phyloP scores from a whole-genome alignment of 768 basidiomycete genomes.

The Rhizopogon vesiculosus region DNA sequence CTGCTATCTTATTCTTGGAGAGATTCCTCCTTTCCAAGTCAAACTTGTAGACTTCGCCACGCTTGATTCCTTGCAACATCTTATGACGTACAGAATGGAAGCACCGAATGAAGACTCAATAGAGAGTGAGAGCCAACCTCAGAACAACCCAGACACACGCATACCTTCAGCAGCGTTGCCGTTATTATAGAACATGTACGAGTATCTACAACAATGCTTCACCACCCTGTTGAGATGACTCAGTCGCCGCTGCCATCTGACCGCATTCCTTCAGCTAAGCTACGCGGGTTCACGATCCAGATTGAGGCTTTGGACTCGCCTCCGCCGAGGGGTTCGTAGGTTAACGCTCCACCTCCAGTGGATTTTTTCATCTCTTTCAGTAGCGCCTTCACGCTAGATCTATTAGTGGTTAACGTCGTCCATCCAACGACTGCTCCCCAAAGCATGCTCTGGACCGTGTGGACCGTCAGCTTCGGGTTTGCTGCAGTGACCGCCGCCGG shows the following conservation, averaged over 20 bases:
- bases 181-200: too few relatives aligned
- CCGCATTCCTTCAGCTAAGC: constrained; percentile 62
- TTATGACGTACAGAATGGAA: background rate
- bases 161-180: too few relatives aligned
- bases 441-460: constrained; percentile 72
- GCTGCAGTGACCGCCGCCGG: constrained; percentile 49
- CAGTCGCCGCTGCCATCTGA: too few relatives aligned
- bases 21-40: constrained; percentile 23
- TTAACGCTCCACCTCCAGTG: constrained; percentile 3
- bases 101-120: too few relatives aligned
- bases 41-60: constrained; percentile 1
- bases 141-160: too few relatives aligned
- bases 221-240: too few relatives aligned
- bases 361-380: constrained; percentile 54
- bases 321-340: background rate
- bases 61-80: background rate
- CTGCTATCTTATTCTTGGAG: constrained; percentile 34
- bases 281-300: constrained; percentile 79
- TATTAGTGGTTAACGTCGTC: constrained; percentile 89
- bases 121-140: too few relatives aligned
- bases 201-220: too few relatives aligned
- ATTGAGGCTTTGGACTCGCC: constrained; percentile 36
- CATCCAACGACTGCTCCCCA: constrained; percentile 64
- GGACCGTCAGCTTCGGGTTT: constrained; percentile 62
- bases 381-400: constrained; percentile 71